phyloP scores from a whole-genome alignment of 1,284 basidiomycete genomes.

The Moesziomyces sp. region DNA sequence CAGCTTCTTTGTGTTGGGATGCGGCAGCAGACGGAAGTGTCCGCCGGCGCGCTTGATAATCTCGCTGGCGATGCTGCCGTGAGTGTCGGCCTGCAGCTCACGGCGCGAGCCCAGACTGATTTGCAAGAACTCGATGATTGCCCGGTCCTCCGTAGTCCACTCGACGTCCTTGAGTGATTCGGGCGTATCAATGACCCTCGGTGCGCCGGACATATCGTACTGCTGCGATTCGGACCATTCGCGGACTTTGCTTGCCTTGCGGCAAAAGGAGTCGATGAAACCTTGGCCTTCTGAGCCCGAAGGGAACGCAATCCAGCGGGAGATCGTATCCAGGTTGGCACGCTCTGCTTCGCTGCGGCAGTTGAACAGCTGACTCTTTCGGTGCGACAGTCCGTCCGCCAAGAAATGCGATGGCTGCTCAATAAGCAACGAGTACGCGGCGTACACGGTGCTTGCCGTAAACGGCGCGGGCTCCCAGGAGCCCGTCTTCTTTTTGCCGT shows the following conservation, averaged over 20 bases:
- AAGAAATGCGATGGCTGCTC: slow-evolving; percentile 75
- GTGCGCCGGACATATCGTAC: slow-evolving; percentile 75
- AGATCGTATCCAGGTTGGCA: slow-evolving; percentile 73
- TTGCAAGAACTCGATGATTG: slow-evolving; percentile 77
- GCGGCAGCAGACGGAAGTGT: slow-evolving; percentile 38
- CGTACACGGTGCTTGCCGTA: slow-evolving; percentile 71
- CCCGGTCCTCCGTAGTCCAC: slow-evolving; percentile 75
- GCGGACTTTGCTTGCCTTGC: slow-evolving; percentile 53
- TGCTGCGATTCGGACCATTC: slow-evolving; percentile 67
- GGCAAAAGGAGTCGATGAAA: slow-evolving; percentile 64
- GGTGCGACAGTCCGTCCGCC: slow-evolving; percentile 74
- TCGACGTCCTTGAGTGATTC: slow-evolving; percentile 12
- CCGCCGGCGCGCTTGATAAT: slow-evolving; percentile 75
- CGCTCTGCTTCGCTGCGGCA: slow-evolving; percentile 78
- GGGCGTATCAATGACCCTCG: slow-evolving; percentile 63
- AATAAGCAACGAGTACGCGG: slow-evolving; percentile 82
- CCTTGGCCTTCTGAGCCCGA: slow-evolving; percentile 22
- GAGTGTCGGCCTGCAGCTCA: slow-evolving; percentile 76
- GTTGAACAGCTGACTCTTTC: slow-evolving; percentile 74
- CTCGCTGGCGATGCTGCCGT: slow-evolving; percentile 72
- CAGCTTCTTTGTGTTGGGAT: slow-evolving; percentile 8
- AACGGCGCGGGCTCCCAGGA: slow-evolving; percentile 1
- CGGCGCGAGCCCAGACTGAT: slow-evolving; percentile 75
- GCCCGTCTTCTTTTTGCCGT: background rate
- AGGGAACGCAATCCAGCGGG: slow-evolving; percentile 71